Base-by-base conservation (phyloP, 805 yeast genomes). In the Myxozyma melibiosi region DNA sequence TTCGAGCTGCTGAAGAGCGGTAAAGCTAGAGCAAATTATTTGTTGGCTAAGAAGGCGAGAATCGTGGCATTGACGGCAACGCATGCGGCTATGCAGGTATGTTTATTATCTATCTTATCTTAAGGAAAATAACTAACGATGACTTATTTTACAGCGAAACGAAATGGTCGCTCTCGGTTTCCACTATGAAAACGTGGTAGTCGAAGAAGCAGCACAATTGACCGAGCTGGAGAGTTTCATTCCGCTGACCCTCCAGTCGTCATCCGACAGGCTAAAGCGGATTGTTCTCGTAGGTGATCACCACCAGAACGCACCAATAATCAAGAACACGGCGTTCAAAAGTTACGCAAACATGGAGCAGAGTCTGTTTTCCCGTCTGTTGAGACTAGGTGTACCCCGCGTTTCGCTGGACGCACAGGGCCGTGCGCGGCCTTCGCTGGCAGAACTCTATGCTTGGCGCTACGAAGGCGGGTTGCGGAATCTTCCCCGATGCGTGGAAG, bases 251-350 rank as follows among this genome's bases (percentile, higher is more conserved):
- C 34, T 62, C 38, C 65, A 61, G 20, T n/a, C 48, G 9, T 33
- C 44, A 2, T 27, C 37, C 13, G 25, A 46, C 0, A 14, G 20
- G 11, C 44, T 70, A 1, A 67, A 67, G 31, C 66, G 77, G 27
- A 51, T 74, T 0, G 63, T 71, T 0, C 24, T 77, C 25, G 28
- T 72, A n/a, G 80, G 80, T 6, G 78, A 76, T 53, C 56, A 58
- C 25, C 46, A 38, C 13, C 68, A 57, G 41, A 54, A 62, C 33
- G 65, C 63, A 3, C 73, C 76, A 4, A 54, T 53, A 35, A 34
- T 67, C 18, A 51, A 55, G 34, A 57, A 57, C 48, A n/a, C 27
- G 6, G 53, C 51, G 8, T 43, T 67, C 22, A 58, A 57, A 16
- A 34, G 49, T 18, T 45, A 52, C 20, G 39, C 59, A 18, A 58